Conservation (phyloP, 441 rosid genomes). For the Rhodomyrtus psidioides region DNA sequence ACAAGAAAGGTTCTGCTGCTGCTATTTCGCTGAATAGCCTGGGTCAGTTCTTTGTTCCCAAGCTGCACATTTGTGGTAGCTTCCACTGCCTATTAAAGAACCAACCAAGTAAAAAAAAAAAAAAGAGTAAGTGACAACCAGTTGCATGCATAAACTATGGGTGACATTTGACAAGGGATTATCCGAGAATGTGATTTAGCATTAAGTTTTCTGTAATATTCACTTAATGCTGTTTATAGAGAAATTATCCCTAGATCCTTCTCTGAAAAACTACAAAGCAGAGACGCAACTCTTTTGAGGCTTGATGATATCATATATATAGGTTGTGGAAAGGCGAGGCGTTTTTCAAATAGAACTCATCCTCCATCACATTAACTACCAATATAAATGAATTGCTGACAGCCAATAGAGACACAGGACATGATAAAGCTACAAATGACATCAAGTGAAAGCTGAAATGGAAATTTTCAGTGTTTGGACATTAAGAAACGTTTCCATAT, state of each 20-base stretch:
- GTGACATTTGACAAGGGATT: background rate
- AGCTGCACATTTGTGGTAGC: constrained; percentile 45
- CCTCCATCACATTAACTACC: background rate
- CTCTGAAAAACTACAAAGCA: background rate
- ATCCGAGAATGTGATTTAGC: background rate
- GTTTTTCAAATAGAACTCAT: background rate
- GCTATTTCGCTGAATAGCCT: constrained; percentile 73
- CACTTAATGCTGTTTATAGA: background rate
- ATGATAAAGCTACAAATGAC: background rate
- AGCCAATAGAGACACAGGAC: background rate
- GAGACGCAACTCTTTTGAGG: background rate
- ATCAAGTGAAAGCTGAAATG: background rate
- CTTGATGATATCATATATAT: too few species aligned
- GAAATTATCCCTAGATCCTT: background rate
- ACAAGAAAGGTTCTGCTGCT: constrained; percentile 89
- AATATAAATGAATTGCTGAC: background rate
- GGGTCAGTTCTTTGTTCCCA: constrained; percentile 56
- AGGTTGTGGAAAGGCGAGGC: background rate
- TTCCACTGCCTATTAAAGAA: constrained; percentile 32
- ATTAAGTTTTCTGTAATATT: background rate
- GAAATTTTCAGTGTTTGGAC: background rate
- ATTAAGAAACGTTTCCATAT: background rate
- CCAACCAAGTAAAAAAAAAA: background rate
- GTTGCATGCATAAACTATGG: background rate
- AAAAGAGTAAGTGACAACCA: background rate